Base-by-base conservation (phyloP, 805 yeast genomes). In the Ogataea kodamae region DNA sequence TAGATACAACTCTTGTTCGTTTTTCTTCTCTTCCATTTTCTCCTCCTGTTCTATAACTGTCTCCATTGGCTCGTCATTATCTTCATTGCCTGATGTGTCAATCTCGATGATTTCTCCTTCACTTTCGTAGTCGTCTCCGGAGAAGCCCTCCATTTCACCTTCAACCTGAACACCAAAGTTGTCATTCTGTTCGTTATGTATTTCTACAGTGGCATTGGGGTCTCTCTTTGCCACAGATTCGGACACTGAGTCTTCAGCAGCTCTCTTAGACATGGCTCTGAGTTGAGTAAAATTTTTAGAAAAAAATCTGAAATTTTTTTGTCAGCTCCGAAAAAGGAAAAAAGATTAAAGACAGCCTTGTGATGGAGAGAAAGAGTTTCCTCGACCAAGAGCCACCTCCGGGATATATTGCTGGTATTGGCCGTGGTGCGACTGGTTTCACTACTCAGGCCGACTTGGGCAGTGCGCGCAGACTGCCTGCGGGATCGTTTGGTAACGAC, bases 351-450 rank as follows among this genome's bases (percentile, higher is more conserved):
- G 15, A 22, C 9, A 14, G 14, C n/a, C 15, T 25, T 10, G n/a
- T n/a, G n/a, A 70, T 70, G 80, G 74, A 73, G 18, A 55, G 76
- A 37, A 72, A 70, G 40, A 64, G 76, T 5, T 92, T 92, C 59
- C 64, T 90, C 29, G 87, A 82, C 51, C 86, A 83, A 62, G 77
- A 78, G 41, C 81, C 97, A 1, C 98, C 98, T 0, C 74, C 81
- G 2, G 95, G 94, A 5, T 90, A 90, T 54, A 73, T 88, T 24
- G 82, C 97, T 3, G 98, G 98, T 16, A 61, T 88, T 6, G 97
- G 97, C 0, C 68, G 98, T 53, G 98, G 98, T 17, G 97, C 97
- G 2, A 74, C 85, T 1, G 97, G 97, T 5, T 89, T 92, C 58
- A 78, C 89, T 0, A 87, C 96, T 0, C 72, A 87, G 39, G 86